These are phyloP conservation scores for Thielaviopsis musarum DNA, from an alignment of 2,329 filamentous ascomycete genomes.

Conservation along the genomic window DNA sequence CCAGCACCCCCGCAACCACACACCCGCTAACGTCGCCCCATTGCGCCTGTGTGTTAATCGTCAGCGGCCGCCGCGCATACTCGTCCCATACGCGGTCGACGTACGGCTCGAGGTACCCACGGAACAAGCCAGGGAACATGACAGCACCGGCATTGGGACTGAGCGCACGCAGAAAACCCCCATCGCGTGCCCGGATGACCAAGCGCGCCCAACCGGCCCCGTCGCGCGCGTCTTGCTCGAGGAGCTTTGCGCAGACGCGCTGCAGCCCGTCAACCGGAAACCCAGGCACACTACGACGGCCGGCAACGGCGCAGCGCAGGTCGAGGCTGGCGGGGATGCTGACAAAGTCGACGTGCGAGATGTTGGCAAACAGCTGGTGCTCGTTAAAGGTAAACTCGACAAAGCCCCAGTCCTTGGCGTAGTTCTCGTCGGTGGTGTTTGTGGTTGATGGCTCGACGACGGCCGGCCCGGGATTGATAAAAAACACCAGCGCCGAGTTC, in stretches of 20 bases:
- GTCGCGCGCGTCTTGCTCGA: conserved; percentile 28
- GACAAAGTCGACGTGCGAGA: conserved; percentile 64
- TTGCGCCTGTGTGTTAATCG: conserved; percentile 35
- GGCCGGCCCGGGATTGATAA: conserved; percentile 53
- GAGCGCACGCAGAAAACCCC: conserved; percentile 30
- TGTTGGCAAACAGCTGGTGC: conserved; percentile 46
- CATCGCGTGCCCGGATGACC: conserved; percentile 25
- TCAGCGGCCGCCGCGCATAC: conserved; percentile 28
- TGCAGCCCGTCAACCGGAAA: conserved; percentile 30
- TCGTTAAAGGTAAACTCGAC: conserved; percentile 52
- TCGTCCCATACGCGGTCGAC: conserved; percentile 34
- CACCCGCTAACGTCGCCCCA: conserved; percentile 32
- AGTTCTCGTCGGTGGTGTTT: conserved; percentile 47
- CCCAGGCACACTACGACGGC: conserved; percentile 30
- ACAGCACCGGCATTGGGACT: conserved; percentile 35
- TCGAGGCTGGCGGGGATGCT: conserved; percentile 42
- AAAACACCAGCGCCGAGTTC: conserved; percentile 44
- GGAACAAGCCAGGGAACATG: conserved; percentile 27
- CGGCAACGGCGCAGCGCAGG: conserved; percentile 30
- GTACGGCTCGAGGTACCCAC: conserved; percentile 32
- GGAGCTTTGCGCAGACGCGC: conserved; percentile 27
- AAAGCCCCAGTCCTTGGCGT: conserved; percentile 46
- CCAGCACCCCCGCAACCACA: conserved; percentile 27
- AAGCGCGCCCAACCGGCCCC: conserved; percentile 35
- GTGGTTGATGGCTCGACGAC: conserved; percentile 60